Evolutionary conservation across 108 stramenopile species (phyloP), one percentile per base, ranked within the genome.

Genomic region (Stephanodiscus minutulus): DNA sequence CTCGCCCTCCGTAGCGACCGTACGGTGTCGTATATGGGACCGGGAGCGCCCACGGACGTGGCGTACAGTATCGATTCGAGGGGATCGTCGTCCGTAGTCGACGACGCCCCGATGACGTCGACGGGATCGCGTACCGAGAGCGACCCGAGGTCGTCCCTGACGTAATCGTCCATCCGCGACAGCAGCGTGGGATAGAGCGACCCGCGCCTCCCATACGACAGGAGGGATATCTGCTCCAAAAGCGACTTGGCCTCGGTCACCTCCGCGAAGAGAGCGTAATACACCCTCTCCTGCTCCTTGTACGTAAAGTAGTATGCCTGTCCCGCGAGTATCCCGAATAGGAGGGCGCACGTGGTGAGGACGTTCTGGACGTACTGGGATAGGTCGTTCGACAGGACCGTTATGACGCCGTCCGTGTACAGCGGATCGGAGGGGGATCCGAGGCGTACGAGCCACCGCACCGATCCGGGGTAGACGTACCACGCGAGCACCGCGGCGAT

Each of bases 261-360:
- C 57, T 84, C 83, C 8, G 31, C 67, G 46, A 84, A 84, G 29
- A 84, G 39, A 3, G 83, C 80, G 29, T 74, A 68, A 52, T 65
- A 83, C 4, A 95, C 77, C 63, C 67, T 70, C 63, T 90, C 89
- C 67, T 90, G 89, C 63, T 93, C 89, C 65, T 86, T 84, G 68
- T 90, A 90, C 77, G 91, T 80, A 70, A 93, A 91, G 64, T 89
- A 85, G 33, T 79, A 81, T 12, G 85, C 83, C 35, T 85, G 74
- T 0, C 77, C 85, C 13, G 82, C 80, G 11, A 84, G 76, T 46
- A 84, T 77, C 11, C 80, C 70, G 48, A 84, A 82, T 1, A 76
- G 59, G 0, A 84, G 66, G 6, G 76, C 76, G 41, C 79, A 73
- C 25, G 83, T 81, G 44, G 79, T 84, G 5, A 84, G 53, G 7